Percentiles rank a stretch among this genome's conserved stretches.
Conservation (phyloP, 75 land plant genomes). For the Chamaecyparis obtusa region DNA sequence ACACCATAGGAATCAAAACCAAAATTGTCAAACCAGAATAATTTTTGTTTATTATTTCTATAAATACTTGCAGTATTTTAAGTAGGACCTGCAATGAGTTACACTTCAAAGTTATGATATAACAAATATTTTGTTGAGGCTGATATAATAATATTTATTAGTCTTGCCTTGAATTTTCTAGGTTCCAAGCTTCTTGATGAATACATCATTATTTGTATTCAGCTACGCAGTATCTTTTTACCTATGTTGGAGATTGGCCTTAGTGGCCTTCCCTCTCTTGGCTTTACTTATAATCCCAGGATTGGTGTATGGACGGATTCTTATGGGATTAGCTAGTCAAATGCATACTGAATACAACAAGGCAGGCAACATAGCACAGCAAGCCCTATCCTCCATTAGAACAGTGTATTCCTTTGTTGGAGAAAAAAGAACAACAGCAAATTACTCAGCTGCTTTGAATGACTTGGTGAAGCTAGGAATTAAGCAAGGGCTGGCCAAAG, state of each 20-base stretch:
- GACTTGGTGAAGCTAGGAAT: constrained; percentile 46
- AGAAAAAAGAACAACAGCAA: constrained; percentile 48
- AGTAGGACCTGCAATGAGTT: too few relatives aligned
- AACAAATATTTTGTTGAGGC: too few relatives aligned
- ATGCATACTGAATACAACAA: constrained; percentile 50
- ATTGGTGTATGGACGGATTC: constrained; percentile 60
- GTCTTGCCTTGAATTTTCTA: constrained; percentile 5
- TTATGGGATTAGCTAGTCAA: constrained; percentile 36
- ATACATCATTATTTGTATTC: constrained; percentile 60
- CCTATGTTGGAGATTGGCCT: constrained; percentile 67
- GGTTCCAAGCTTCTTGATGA: constrained; percentile 73
- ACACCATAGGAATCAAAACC: too few relatives aligned
- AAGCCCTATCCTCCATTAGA: constrained; percentile 70
- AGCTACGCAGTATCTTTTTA: constrained; percentile 54
- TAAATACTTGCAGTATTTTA: too few relatives aligned
- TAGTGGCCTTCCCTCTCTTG: constrained; percentile 58
- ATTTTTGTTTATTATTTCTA: too few relatives aligned
- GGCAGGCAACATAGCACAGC: constrained; percentile 67
- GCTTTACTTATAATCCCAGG: constrained; percentile 73
- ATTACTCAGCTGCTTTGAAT: constrained; percentile 42
- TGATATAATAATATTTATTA: too few relatives aligned
- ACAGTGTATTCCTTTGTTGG: constrained; percentile 80
- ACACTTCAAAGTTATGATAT: too few relatives aligned
- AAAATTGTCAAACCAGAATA: too few relatives aligned
- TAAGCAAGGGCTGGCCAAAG: constrained; percentile 78